Percentiles rank a stretch among this genome's conserved stretches.
Conservation (phyloP, 108 stramenopile genomes). For the Skeletonema menzelii region DNA sequence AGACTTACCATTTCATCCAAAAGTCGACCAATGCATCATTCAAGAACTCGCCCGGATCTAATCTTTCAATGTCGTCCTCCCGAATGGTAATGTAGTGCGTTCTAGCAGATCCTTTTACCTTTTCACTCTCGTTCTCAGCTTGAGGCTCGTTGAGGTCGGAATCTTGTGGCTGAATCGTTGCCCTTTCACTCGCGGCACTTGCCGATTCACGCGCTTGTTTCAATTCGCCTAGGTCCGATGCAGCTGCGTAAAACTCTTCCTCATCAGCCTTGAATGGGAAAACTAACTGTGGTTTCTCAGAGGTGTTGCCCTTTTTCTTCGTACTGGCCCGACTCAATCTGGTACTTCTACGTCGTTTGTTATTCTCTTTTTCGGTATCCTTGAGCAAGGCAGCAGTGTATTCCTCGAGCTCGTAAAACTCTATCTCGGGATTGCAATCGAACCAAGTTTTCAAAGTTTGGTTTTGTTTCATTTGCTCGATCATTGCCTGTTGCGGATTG, state of each 20-base stretch:
- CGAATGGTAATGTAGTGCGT: constrained; percentile 65
- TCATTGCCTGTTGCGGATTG: background rate
- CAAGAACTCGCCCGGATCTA: constrained; percentile 70
- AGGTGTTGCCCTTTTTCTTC: constrained; percentile 12
- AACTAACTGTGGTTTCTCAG: constrained; percentile 51
- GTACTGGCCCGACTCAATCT: constrained; percentile 18
- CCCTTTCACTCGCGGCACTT: background rate
- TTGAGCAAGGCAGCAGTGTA: constrained; percentile 36
- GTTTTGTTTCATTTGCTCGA: constrained; percentile 17
- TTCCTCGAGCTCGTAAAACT: constrained; percentile 3
- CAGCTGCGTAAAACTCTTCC: constrained; percentile 39
- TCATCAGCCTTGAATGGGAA: constrained; percentile 75
- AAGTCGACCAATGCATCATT: constrained; percentile 91
- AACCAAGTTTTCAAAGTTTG: background rate
- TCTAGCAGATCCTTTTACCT: constrained; percentile 18
- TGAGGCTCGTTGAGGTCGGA: constrained; percentile 28
- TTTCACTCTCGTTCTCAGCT: constrained; percentile 2
- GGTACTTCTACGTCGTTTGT: constrained; percentile 13
- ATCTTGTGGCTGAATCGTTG: constrained; percentile 4
- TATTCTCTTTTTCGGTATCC: constrained; percentile 27
- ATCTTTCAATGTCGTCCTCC: constrained; percentile 61
- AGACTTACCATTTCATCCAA: constrained; percentile 85
- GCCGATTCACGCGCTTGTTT: constrained; percentile 6
- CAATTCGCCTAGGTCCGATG: constrained; percentile 31
- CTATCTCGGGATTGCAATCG: background rate